These are phyloP conservation scores for Tieghemiomyces parasiticus DNA, from an alignment of 192 early-diverging fungal species.

Conservation along the genomic window DNA sequence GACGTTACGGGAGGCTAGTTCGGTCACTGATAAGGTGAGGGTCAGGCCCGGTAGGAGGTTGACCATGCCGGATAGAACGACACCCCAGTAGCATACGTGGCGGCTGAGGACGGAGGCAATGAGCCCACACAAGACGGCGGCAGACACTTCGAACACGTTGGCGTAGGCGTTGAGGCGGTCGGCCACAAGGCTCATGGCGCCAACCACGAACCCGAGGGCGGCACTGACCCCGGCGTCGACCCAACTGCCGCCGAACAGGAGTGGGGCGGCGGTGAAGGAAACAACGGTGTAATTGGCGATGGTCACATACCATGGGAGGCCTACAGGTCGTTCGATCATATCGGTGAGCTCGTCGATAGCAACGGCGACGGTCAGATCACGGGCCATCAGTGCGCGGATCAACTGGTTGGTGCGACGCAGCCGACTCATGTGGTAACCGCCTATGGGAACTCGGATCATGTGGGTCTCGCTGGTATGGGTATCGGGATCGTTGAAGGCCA, in stretches of 20 bases:
- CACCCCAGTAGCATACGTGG: conserved; percentile 44
- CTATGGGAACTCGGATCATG: conserved; percentile 35
- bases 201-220: conserved; percentile 36
- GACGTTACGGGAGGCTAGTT: conserved; percentile 75
- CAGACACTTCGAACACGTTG: conserved; percentile 58
- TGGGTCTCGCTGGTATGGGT: conserved; percentile 64
- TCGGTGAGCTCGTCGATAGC: conserved; percentile 43
- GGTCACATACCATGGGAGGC: conserved; percentile 43
- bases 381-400: conserved; percentile 45
- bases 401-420: conserved; percentile 44
- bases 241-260: conserved; percentile 58
- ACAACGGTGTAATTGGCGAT: conserved; percentile 34
- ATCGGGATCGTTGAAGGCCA: conserved; percentile 52
- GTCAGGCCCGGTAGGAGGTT: conserved; percentile 56
- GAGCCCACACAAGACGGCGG: conserved; percentile 43
- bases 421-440: conserved; percentile 51
- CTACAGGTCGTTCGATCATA: conserved; percentile 33
- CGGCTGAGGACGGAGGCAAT: conserved; percentile 39
- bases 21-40: conserved; percentile 73
- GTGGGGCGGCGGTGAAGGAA: conserved; percentile 40
- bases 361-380: conserved; percentile 41
- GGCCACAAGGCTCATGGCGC: conserved; percentile 41
- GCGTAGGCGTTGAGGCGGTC: conserved; percentile 41
- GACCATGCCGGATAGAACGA: conserved; percentile 41
- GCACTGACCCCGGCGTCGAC: conserved; percentile 40